Percentiles rank a stretch among this genome's conserved stretches.
Conservation (phyloP, 2,329 filamentous ascomycete species). For the Graphilbum ipis-grandicollis region DNA sequence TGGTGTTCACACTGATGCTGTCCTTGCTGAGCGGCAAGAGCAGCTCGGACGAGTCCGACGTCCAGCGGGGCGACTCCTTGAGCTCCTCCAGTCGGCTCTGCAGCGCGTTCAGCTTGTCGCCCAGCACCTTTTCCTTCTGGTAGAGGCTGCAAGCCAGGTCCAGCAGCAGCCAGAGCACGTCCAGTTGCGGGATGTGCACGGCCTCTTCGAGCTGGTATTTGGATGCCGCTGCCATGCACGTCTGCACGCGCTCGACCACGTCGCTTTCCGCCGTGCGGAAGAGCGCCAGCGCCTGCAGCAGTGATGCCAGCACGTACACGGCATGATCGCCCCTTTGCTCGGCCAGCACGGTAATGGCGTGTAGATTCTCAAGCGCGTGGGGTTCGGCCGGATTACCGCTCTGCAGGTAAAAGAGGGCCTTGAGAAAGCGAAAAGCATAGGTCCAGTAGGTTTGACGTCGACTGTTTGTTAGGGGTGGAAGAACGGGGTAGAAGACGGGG, state of each 20-base stretch:
- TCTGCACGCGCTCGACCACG: slow-evolving; percentile 51
- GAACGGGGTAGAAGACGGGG: background rate
- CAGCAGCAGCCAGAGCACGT: slow-evolving; percentile 46
- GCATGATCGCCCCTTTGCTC: slow-evolving; percentile 42
- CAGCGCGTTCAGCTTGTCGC: slow-evolving; percentile 42
- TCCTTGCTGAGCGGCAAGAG: slow-evolving; percentile 38
- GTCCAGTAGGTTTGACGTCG: slow-evolving; percentile 56
- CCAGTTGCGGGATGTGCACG: slow-evolving; percentile 48
- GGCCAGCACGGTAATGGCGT: slow-evolving; percentile 41
- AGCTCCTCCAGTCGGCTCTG: slow-evolving; percentile 44
- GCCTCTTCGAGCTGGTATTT: slow-evolving; percentile 51
- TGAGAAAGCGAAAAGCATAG: slow-evolving; percentile 60
- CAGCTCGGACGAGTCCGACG: slow-evolving; percentile 28
- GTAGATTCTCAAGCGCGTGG: slow-evolving; percentile 51
- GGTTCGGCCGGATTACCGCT: slow-evolving; percentile 41
- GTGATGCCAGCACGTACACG: slow-evolving; percentile 45
- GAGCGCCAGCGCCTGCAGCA: slow-evolving; percentile 53
- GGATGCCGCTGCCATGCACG: slow-evolving; percentile 55
- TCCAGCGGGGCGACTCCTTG: slow-evolving; percentile 25
- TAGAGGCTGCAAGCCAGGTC: slow-evolving; percentile 55
- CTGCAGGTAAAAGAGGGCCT: slow-evolving; percentile 51
- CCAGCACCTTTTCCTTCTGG: slow-evolving; percentile 37
- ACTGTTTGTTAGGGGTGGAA: slow-evolving; percentile 8
- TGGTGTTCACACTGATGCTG: slow-evolving; percentile 25
- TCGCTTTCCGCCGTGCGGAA: slow-evolving; percentile 47